Conservation (phyloP, 176 grass and related monocot genomes). For the Urochloa ruziziensis region DNA sequence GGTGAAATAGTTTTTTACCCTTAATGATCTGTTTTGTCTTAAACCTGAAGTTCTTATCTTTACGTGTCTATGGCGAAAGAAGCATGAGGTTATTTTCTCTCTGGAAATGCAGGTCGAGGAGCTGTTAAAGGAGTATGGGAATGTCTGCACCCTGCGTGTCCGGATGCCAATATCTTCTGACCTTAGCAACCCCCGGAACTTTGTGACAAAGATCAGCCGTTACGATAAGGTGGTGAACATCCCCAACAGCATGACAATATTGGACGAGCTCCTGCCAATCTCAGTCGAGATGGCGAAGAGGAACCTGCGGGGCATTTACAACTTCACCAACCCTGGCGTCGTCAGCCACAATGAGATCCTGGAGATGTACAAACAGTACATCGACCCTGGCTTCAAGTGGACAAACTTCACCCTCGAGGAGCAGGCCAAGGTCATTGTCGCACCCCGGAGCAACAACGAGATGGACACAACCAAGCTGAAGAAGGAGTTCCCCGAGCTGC, state of each 20-base stretch:
- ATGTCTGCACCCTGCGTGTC: slow-evolving; percentile 66
- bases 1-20: slow-evolving; percentile 26
- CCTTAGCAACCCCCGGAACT: slow-evolving; percentile 68
- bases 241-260: slow-evolving; percentile 72
- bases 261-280: slow-evolving; percentile 76
- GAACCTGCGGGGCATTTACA: slow-evolving; percentile 61
- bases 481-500: slow-evolving; percentile 61
- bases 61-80: not conserved
- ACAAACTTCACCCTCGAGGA: slow-evolving; percentile 74
- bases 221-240: slow-evolving; percentile 80
- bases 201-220: slow-evolving; percentile 72
- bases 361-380: slow-evolving; percentile 74
- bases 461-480: slow-evolving; percentile 74
- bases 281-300: slow-evolving; percentile 72
- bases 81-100: slow-evolving; percentile 1
- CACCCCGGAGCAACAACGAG: slow-evolving; percentile 72
- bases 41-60: not conserved
- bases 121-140: slow-evolving; percentile 65
- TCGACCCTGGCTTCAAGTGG: slow-evolving; percentile 60
- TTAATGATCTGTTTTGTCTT: slow-evolving; percentile 3
- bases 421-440: slow-evolving; percentile 77
- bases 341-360: slow-evolving; percentile 76
- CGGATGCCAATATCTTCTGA: slow-evolving; percentile 76
- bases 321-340: slow-evolving; percentile 77
- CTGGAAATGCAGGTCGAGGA: slow-evolving; percentile 59